Evolutionary conservation across 306 rosid species (phyloP), one percentile per base, ranked within the genome.

Genomic region (Rosa rugosa): DNA sequence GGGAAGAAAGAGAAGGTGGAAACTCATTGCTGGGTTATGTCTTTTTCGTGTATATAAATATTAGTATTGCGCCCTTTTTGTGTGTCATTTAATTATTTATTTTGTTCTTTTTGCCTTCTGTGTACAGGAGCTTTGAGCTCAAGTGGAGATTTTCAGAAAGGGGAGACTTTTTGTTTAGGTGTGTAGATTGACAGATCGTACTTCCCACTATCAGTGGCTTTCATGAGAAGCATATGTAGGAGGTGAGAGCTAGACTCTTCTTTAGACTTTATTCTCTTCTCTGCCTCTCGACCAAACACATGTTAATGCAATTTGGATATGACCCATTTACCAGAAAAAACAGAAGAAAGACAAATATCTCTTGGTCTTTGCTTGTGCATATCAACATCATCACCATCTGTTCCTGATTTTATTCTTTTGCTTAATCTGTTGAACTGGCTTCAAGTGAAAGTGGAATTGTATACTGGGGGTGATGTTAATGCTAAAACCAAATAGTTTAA

Each of bases 141-240:
- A 40, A 89, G 83, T 80, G 84, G 79, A 72, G 56, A 51, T 69
- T 53, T 62, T 8, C 46, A 45, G 69, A 65, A 38, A 74, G 74
- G 36, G 46, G 23, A 42, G 72, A 63, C 73, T 74, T 75, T 80
- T 69, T 69, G 40, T 54, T 47, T 40, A 47, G 81, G 80, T 59
- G 85, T 73, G 69, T 62, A 31, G 60, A 78, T 31, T 31, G 36
- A 31, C 36, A 31, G 36, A 31, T 85, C 78, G 62, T 70, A 79
- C 70, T 84, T 51, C 77, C 89, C 98, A 95, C 98, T 90, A 49
- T 91, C 84, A 79, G 80, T 73, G 98, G 98, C 54, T 86, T 77
- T 80, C 82, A 81, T 68, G 72, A 80, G 85, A 85, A 75, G 86
- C 79, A 27, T 56, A 53, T 45, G 62, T 76, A 46, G 71, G 75